Evolutionary conservation across 768 basidiomycete genomes (phyloP).

Genomic region (Cubamyces lactineus): DNA sequence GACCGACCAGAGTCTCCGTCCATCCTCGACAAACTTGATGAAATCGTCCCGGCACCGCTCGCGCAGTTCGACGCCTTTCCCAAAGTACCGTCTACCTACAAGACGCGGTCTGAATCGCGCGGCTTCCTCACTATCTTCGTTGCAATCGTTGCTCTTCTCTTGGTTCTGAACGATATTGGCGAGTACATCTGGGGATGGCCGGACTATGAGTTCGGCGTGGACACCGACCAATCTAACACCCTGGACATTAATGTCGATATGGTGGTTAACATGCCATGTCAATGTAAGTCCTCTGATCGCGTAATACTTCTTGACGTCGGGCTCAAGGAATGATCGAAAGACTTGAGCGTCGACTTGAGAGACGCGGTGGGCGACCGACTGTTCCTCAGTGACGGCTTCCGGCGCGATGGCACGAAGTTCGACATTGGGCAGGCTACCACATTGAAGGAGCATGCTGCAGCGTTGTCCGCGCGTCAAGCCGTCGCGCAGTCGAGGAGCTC

Average conservation of each 20-base stretch:
- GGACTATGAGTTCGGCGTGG: constrained; percentile 87
- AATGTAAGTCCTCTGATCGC: constrained; percentile 59
- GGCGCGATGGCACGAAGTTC: constrained; percentile 84
- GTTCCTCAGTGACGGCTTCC: constrained; percentile 77
- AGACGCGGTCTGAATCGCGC: constrained; percentile 73
- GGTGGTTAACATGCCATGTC: constrained; percentile 91
- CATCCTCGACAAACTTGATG: constrained; percentile 66
- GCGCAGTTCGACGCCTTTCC: constrained; percentile 86
- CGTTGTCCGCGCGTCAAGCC: constrained; percentile 70
- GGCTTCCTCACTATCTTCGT: constrained; percentile 83
- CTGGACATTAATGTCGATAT: constrained; percentile 92
- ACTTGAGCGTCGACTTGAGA: constrained; percentile 83
- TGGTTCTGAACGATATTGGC: constrained; percentile 85
- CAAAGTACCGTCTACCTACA: constrained; percentile 82
- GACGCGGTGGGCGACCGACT: constrained; percentile 94
- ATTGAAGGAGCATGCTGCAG: constrained; percentile 69
- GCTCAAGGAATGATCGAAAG: constrained; percentile 42
- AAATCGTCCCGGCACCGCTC: constrained; percentile 63
- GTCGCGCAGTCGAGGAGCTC: constrained; percentile 74
- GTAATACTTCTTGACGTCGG: neutral
- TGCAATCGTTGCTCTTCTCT: constrained; percentile 62
- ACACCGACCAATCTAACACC: constrained; percentile 57
- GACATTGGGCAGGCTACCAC: constrained; percentile 80
- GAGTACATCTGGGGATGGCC: constrained; percentile 96
- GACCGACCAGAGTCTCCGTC: constrained; percentile 27